phyloP scores from a whole-genome alignment of 257 asterid species.

The Nicotiana otophora region DNA sequence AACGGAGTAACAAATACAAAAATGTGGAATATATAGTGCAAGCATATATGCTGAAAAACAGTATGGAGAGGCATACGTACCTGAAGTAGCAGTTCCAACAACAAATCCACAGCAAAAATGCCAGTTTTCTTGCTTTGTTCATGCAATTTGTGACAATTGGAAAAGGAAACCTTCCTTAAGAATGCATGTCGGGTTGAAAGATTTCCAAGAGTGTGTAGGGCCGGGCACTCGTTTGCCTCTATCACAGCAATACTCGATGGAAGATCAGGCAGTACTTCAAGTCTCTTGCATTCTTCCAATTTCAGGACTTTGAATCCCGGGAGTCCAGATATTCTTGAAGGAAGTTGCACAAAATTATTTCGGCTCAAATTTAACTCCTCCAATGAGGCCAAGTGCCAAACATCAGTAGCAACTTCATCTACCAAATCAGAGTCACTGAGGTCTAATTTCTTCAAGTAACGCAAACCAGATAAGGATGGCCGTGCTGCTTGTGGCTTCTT shows the following conservation, averaged over 20 bases:
- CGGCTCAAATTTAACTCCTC: constrained; percentile 15
- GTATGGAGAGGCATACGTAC: background rate
- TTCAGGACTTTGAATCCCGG: constrained; percentile 12
- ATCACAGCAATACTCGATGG: constrained; percentile 11
- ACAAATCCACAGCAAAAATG: constrained; percentile 6
- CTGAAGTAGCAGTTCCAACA: constrained; percentile 9
- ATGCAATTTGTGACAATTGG: background rate
- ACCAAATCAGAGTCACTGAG: constrained; percentile 10
- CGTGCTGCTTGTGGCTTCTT: background rate
- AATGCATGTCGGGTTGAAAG: constrained; percentile 10
- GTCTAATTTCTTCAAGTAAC: constrained; percentile 5
- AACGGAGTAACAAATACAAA: background rate
- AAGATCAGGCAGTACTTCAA: constrained; percentile 17
- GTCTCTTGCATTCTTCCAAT: constrained; percentile 8
- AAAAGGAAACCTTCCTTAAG: constrained; percentile 9
- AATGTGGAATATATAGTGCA: too few species aligned
- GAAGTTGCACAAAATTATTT: constrained; percentile 5
- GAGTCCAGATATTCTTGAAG: constrained; percentile 11
- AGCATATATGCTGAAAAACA: too few species aligned
- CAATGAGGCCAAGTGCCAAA: constrained; percentile 7
- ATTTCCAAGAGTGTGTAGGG: constrained; percentile 10
- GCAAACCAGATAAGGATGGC: constrained; percentile 12
- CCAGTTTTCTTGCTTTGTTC: background rate
- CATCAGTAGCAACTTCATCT: constrained; percentile 1
- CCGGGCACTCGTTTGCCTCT: constrained; percentile 11